Percentiles rank a stretch among this genome's conserved stretches.
These are phyloP conservation scores for Talaromyces sp. DNA, from an alignment of 2,329 filamentous ascomycete species.

Conservation along the genomic window DNA sequence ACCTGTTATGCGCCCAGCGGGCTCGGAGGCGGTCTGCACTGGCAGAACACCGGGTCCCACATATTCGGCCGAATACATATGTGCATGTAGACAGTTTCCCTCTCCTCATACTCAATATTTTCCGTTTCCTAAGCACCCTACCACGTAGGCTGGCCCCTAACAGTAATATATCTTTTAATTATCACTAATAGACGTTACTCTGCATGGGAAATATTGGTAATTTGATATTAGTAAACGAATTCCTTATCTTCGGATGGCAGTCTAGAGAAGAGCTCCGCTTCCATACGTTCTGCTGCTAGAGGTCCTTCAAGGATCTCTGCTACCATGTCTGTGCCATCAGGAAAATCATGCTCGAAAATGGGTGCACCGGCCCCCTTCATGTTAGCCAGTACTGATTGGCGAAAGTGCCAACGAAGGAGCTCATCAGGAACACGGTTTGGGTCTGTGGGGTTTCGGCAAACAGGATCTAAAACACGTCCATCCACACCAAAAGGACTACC, in stretches of 20 bases:
- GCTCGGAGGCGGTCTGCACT: too few relatives aligned
- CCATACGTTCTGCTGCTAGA: not conserved
- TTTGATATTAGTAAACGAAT: too few relatives aligned
- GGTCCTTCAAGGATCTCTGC: conserved; percentile 1
- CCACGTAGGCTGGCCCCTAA: too few relatives aligned
- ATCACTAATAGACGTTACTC: too few relatives aligned
- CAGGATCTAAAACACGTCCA: conserved; percentile 3
- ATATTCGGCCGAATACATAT: too few relatives aligned
- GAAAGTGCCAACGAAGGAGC: conserved; percentile 3
- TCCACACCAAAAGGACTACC: not conserved
- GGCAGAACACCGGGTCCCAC: too few relatives aligned
- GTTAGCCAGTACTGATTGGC: conserved; percentile 1
- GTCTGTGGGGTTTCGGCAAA: not conserved
- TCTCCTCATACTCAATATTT: too few relatives aligned
- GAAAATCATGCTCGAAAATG: conserved; percentile 2
- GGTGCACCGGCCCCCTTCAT: conserved; percentile 6
- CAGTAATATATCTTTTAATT: too few relatives aligned
- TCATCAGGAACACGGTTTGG: conserved; percentile 3
- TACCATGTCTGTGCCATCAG: not conserved
- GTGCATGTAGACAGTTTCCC: too few relatives aligned
- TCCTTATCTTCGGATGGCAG: not conserved
- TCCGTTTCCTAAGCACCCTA: too few relatives aligned
- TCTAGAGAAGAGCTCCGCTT: not conserved
- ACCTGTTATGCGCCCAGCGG: too few relatives aligned
- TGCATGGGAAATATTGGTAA: too few relatives aligned